A percentile compares a stretch with the other conserved stretches of the same genome.
These are phyloP conservation scores for Punica granatum DNA, from an alignment of 345 rosid species.

Conservation along the genomic window DNA sequence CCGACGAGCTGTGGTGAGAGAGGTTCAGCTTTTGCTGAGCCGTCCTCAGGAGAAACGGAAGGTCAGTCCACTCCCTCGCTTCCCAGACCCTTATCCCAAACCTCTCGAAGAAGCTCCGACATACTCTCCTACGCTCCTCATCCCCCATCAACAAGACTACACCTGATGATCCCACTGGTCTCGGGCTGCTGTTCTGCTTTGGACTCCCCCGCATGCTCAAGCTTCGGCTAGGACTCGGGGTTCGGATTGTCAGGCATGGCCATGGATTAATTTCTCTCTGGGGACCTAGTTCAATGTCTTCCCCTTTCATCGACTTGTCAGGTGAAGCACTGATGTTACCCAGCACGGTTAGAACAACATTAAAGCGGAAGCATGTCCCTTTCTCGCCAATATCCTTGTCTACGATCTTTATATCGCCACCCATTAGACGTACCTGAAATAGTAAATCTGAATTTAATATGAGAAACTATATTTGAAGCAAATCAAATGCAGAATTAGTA, in stretches of 20 bases:
- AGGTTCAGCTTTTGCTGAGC: constrained; percentile 24
- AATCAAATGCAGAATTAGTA: not conserved
- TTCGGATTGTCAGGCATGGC: not conserved
- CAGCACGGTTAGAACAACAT: constrained; percentile 25
- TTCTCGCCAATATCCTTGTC: constrained; percentile 51
- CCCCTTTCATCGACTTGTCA: not conserved
- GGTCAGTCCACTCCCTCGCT: constrained; percentile 34
- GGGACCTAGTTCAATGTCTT: not conserved
- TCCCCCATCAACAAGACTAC: constrained; percentile 52
- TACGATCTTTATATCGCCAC: constrained; percentile 67
- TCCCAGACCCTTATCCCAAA: constrained; percentile 44
- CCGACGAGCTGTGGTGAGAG: constrained; percentile 39
- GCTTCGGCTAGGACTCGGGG: not conserved
- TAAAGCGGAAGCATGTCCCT: constrained; percentile 84
- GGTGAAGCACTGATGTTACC: not conserved
- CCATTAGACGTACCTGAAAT: constrained; percentile 67
- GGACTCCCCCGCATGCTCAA: constrained; percentile 17
- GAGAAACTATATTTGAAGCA: not conserved
- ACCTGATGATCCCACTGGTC: constrained; percentile 34
- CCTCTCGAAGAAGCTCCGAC: constrained; percentile 42
- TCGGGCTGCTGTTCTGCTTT: constrained; percentile 21
- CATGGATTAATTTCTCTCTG: not conserved
- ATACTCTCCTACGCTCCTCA: constrained; percentile 39
- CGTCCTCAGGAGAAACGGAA: constrained; percentile 25
- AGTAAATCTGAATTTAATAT: not conserved